phyloP scores from a whole-genome alignment of 164 flowering plant genomes.

The Piper betle region DNA sequence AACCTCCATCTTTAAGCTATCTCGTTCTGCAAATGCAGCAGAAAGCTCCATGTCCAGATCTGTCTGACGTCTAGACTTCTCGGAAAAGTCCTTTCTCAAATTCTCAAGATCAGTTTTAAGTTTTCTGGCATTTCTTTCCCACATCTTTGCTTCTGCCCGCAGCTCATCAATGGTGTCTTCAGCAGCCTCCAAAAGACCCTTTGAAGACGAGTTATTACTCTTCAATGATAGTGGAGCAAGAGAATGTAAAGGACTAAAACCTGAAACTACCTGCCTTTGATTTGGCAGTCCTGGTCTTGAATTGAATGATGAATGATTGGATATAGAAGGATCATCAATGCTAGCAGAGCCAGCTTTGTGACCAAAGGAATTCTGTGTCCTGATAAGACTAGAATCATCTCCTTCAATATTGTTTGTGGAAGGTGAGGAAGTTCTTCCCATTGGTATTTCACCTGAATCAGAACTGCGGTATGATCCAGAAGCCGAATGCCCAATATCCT shows the following conservation, averaged over 20 bases:
- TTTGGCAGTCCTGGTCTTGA: slow-evolving; percentile 27
- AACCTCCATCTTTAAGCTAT: slow-evolving; percentile 47
- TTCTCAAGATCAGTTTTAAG: slow-evolving; percentile 52
- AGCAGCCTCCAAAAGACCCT: slow-evolving; percentile 48
- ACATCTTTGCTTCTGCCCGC: slow-evolving; percentile 59
- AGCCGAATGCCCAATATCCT: slow-evolving; percentile 49
- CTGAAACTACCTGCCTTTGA: slow-evolving; percentile 12
- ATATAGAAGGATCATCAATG: slow-evolving; percentile 21
- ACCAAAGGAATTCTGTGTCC: slow-evolving; percentile 29
- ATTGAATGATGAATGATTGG: slow-evolving; percentile 34
- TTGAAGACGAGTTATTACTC: slow-evolving; percentile 28
- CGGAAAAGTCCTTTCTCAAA: slow-evolving; percentile 39
- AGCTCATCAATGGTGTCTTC: slow-evolving; percentile 59
- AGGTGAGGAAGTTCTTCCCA: slow-evolving; percentile 19
- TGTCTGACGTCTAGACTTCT: slow-evolving; percentile 38
- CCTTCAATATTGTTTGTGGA: slow-evolving; percentile 22
- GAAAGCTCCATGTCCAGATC: slow-evolving; percentile 53
- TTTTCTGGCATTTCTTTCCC: slow-evolving; percentile 77
- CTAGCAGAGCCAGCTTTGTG: slow-evolving; percentile 14
- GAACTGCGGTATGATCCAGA: slow-evolving; percentile 45
- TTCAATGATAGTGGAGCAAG: slow-evolving; percentile 22
- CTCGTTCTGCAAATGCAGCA: slow-evolving; percentile 46
- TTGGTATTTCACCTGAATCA: slow-evolving; percentile 39
- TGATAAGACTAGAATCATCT: slow-evolving; percentile 12
- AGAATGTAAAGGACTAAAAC: slow-evolving; percentile 11